Conservation (phyloP, 2,329 filamentous ascomycete genomes). For the Fusarium citri region DNA sequence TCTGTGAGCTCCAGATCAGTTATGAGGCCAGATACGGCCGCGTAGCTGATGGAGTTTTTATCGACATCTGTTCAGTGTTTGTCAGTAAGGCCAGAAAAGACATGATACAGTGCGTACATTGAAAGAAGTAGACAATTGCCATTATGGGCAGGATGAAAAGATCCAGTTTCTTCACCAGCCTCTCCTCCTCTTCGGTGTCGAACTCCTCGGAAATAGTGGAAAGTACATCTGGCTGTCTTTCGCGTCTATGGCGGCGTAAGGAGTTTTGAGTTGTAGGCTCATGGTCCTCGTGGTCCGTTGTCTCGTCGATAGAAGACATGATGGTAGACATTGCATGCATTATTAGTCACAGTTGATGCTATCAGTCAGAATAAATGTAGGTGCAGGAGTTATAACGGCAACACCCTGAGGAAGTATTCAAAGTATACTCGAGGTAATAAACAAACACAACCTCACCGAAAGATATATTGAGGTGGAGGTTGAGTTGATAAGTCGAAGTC, state of each 20-base stretch:
- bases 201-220: conserved; percentile 33
- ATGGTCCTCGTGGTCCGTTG: neutral
- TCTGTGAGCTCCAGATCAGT: conserved; percentile 21
- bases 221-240: conserved; percentile 15
- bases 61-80: conserved; percentile 27
- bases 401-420: conserved; percentile 76
- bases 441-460: neutral
- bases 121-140: conserved; percentile 37
- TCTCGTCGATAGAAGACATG: conserved; percentile 16
- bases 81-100: neutral
- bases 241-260: conserved; percentile 9
- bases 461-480: neutral
- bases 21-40: conserved; percentile 33
- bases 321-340: neutral
- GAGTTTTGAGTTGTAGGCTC: neutral
- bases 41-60: conserved; percentile 36
- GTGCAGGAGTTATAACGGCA: conserved; percentile 87
- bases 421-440: neutral
- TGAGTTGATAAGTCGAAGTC: neutral
- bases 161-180: conserved; percentile 33
- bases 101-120: conserved; percentile 11
- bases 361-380: conserved; percentile 90
- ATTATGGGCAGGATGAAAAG: conserved; percentile 34
- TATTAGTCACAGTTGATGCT: conserved; percentile 79
- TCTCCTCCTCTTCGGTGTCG: conserved; percentile 29